Evolutionary conservation across 768 basidiomycete genomes (phyloP).

Genomic region (Kwoniella bestiolae): DNA sequence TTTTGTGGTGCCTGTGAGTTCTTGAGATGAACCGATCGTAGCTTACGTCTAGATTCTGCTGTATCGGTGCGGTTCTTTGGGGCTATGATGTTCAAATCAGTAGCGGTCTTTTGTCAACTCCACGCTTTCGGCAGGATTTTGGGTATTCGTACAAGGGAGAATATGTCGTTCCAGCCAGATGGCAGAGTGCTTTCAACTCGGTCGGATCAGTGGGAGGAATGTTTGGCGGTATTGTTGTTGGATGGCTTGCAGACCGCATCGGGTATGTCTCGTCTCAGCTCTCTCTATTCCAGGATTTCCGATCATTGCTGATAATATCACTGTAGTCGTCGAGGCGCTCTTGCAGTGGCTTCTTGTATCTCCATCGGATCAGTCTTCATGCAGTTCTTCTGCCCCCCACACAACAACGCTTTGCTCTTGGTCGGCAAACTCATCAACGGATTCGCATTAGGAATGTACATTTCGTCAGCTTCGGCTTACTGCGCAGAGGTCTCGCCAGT

Average conservation of each 20-base stretch:
- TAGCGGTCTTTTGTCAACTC: conserved; percentile 26
- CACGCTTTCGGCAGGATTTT: conserved; percentile 28
- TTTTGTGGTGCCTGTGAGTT: conserved; percentile 21
- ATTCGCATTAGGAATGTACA: conserved; percentile 21
- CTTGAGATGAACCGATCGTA: not conserved
- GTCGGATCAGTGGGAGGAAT: conserved; percentile 26
- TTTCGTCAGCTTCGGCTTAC: conserved; percentile 20
- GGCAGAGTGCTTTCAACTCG: conserved; percentile 31
- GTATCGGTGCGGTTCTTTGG: conserved; percentile 28
- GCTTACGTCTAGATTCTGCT: conserved; percentile 10
- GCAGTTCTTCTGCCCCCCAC: conserved; percentile 31
- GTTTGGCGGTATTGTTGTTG: conserved; percentile 19
- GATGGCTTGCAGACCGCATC: conserved; percentile 22
- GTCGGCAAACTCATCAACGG: conserved; percentile 27
- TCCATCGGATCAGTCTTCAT: conserved; percentile 27
- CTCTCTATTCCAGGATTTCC: too few relatives aligned
- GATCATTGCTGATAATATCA: not conserved
- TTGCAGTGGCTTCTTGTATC: conserved; percentile 15
- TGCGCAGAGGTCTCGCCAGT: conserved; percentile 26
- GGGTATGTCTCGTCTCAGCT: conserved; percentile 18
- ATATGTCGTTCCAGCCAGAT: conserved; percentile 22
- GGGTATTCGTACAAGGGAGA: conserved; percentile 17
- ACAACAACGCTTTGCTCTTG: conserved; percentile 25
- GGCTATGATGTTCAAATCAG: conserved; percentile 32
- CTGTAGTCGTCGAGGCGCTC: conserved; percentile 26